A percentile compares a stretch with the other conserved stretches of the same genome.
Conservation (phyloP, 73 alveolate species). For the Durusdinium trenchii region DNA sequence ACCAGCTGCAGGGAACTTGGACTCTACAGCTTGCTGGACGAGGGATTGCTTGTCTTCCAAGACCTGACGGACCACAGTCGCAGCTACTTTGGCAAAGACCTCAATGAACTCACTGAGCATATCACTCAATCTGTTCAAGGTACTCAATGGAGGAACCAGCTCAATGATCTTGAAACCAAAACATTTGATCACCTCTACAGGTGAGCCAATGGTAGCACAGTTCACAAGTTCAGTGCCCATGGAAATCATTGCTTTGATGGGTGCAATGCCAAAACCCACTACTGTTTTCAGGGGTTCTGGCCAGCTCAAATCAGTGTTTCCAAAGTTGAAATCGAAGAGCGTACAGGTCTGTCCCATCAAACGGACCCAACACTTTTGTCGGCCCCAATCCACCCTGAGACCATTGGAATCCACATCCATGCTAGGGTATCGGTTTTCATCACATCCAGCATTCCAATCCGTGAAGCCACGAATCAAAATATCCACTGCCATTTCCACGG, state of each 20-base stretch:
- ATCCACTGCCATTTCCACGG: slow-evolving; percentile 67
- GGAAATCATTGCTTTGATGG: slow-evolving; percentile 34
- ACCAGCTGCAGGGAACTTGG: slow-evolving; percentile 45
- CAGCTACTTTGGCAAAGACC: slow-evolving; percentile 40
- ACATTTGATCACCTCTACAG: slow-evolving; percentile 61
- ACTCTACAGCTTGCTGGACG: not conserved
- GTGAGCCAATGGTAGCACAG: slow-evolving; percentile 7
- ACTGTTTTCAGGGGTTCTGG: slow-evolving; percentile 72
- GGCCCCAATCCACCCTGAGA: slow-evolving; percentile 40
- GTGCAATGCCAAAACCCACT: slow-evolving; percentile 11
- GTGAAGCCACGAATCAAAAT: slow-evolving; percentile 41
- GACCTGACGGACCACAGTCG: slow-evolving; percentile 35
- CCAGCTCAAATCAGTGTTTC: slow-evolving; percentile 11
- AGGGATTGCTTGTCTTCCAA: not conserved
- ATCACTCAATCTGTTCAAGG: slow-evolving; percentile 26
- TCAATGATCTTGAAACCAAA: slow-evolving; percentile 34
- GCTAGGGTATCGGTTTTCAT: slow-evolving; percentile 1
- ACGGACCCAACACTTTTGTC: slow-evolving; percentile 45
- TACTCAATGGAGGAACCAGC: slow-evolving; percentile 54
- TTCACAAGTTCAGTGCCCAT: slow-evolving; percentile 10
- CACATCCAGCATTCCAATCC: slow-evolving; percentile 44
- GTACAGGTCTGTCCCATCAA: slow-evolving; percentile 39
- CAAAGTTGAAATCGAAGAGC: slow-evolving; percentile 57
- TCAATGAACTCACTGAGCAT: slow-evolving; percentile 55
- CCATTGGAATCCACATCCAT: slow-evolving; percentile 24